Evolutionary conservation across 768 basidiomycete species (phyloP).

Genomic region (Hypsizygus marmoreus): DNA sequence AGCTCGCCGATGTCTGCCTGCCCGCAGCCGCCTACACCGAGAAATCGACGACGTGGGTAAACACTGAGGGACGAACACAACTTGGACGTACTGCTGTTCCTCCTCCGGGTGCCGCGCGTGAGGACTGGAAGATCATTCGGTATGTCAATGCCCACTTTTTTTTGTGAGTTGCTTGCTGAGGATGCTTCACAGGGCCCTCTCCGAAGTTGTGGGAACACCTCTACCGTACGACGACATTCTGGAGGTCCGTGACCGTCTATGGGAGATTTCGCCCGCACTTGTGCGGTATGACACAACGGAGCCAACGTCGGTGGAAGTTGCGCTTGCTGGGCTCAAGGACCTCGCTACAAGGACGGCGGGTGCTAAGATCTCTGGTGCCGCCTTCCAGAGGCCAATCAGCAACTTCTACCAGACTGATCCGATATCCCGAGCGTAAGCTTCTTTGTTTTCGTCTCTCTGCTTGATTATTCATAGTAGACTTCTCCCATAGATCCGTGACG

Average conservation of each 20-base stretch:
- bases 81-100: constrained; percentile 89
- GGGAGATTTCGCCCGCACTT: constrained; percentile 92
- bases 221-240: constrained; percentile 90
- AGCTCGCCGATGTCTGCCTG: constrained; percentile 94
- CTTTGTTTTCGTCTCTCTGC: neutral
- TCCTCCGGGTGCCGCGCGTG: constrained; percentile 91
- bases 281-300: constrained; percentile 86
- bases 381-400: constrained; percentile 77
- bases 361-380: constrained; percentile 56
- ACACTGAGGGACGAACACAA: constrained; percentile 94
- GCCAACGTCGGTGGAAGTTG: constrained; percentile 70
- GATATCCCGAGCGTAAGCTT: constrained; percentile 84
- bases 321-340: constrained; percentile 65
- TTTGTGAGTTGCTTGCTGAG: neutral
- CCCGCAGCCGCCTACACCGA: constrained; percentile 96
- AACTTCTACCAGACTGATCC: constrained; percentile 98
- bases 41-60: constrained; percentile 87
- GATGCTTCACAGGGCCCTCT: constrained; percentile 64
- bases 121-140: constrained; percentile 98
- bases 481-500: constrained; percentile 70
- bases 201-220: constrained; percentile 79
- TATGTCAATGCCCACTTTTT: constrained; percentile 32
- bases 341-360: constrained; percentile 53
- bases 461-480: constrained; percentile 3
- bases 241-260: constrained; percentile 86